Conservation (phyloP, 2,329 filamentous ascomycete genomes). For the Pseudogymnoascus sp. region DNA sequence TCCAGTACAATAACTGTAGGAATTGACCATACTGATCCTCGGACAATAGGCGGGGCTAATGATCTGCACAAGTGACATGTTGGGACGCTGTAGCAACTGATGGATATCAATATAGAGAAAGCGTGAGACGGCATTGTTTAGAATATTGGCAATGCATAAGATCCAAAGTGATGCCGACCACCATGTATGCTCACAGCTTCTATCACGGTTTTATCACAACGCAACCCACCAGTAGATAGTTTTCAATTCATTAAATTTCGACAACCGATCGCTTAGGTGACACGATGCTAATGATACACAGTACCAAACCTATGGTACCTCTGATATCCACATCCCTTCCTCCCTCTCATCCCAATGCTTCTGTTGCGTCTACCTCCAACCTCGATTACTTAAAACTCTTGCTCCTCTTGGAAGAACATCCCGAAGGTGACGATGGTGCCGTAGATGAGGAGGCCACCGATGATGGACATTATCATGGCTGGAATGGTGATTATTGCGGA, state of each 20-base stretch:
- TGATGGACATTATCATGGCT: constrained; percentile 91
- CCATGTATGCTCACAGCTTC: no score
- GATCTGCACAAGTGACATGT: neutral
- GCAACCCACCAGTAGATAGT: neutral
- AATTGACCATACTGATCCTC: neutral
- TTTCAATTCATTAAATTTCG: constrained; percentile 7
- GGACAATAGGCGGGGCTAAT: no score
- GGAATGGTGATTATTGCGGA: constrained; percentile 71
- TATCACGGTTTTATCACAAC: no score
- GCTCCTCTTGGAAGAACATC: constrained; percentile 97
- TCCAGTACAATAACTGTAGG: neutral
- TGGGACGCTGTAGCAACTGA: neutral
- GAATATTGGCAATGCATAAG: no score
- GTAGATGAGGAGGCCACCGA: constrained; percentile 90
- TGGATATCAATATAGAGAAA: no score
- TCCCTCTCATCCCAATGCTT: neutral
- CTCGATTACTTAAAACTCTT: constrained; percentile 63
- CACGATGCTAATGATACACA: constrained; percentile 7
- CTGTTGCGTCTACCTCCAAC: neutral
- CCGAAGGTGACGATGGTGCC: constrained; percentile 96
- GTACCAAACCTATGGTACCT: neutral
- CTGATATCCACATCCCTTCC: neutral
- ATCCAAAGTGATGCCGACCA: no score
- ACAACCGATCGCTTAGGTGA: neutral
- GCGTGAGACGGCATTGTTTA: no score